Percentiles rank a stretch among this genome's conserved stretches.
These are phyloP conservation scores for Didymella keratinophila DNA, from an alignment of 2,329 filamentous ascomycete genomes.

Conservation along the genomic window DNA sequence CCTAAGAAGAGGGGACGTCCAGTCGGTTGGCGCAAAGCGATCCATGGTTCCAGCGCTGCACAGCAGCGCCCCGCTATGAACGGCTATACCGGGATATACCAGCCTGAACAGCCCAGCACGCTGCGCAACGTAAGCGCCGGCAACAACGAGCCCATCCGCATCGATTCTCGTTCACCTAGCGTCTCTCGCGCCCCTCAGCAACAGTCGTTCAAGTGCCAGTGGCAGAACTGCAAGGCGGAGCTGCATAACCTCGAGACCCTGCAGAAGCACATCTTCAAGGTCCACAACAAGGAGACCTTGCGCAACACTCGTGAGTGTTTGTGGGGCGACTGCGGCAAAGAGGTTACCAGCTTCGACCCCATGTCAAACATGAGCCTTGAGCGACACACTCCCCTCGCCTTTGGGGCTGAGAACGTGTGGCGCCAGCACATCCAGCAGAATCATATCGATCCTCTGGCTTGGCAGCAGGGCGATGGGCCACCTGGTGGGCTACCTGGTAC, in stretches of 20 bases:
- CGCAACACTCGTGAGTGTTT: constrained; percentile 54
- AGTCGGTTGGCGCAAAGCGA: constrained; percentile 58
- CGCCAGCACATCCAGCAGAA: constrained; percentile 59
- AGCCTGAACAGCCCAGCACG: constrained; percentile 36
- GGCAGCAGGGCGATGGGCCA: constrained; percentile 68
- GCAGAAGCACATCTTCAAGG: constrained; percentile 65
- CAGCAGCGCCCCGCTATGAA: constrained; percentile 36
- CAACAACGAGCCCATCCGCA: constrained; percentile 30
- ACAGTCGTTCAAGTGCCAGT: constrained; percentile 64
- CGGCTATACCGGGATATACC: constrained; percentile 21
- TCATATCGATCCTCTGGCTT: constrained; percentile 64
- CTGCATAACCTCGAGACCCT: constrained; percentile 69
- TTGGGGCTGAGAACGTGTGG: constrained; percentile 55
- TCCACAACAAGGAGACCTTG: constrained; percentile 56
- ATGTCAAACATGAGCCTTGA: constrained; percentile 36
- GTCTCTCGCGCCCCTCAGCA: constrained; percentile 44
- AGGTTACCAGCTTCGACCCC: constrained; percentile 33
- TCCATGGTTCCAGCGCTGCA: constrained; percentile 52
- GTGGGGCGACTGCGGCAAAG: constrained; percentile 55
- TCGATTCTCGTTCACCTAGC: constrained; percentile 46
- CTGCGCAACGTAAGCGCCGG: constrained; percentile 35
- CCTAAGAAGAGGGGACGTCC: constrained; percentile 58
- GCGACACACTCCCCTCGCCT: constrained; percentile 39
- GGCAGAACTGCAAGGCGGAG: constrained; percentile 64
- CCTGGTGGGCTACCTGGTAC: constrained; percentile 64